Evolutionary conservation across 2,329 filamentous ascomycete genomes (phyloP), one percentile per base, ranked within the genome.

Genomic region (Lachnellula cervina): DNA sequence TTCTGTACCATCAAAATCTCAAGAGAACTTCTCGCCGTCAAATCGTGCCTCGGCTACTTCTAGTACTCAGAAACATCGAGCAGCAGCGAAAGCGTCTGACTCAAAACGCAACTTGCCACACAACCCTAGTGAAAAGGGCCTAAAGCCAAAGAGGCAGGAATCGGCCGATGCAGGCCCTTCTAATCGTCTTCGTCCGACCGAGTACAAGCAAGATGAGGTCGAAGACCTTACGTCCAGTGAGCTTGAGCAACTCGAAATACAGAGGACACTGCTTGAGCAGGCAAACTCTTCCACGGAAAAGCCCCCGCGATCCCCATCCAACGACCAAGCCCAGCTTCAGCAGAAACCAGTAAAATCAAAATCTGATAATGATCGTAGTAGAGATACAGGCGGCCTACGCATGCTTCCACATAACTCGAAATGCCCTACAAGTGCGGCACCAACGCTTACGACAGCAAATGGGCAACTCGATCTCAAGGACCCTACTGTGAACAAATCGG

Each of bases 401-500:
- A 46, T 65, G n/a, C 38, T 62, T 7, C 58, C 57, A 34, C 49
- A 62, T 35, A 59, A 61, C 28, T 19, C 55, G 66, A 67, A 52
- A 61, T 64, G 3, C 28, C 49, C 59, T n/a, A 59, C 59, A 23
- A 67, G 64, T 52, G 35, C 65, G 16, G 65, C 64, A 16, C 61
- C 65, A 19, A 66, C 65, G 17, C 55, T 67, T 25, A 52, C 63
- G 34, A 61, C 52, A 45, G 65, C 61, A 14, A 63, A 55, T 37
- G 67, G 62, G 23, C 59, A 64, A 25, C 45, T 67, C 32, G 58
- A 59, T 17, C 19, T 65, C 2, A 58, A 56, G n/a, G 52, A 57
- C 49, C 34, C 34, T 23, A 53, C 21, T 16, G n/a, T 23, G 3
- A n/a, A 35, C 16, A 23, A 32, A 14, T 17, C 28, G 9, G 28